Evolutionary conservation across 2,329 filamentous ascomycete genomes (phyloP), one percentile per base, ranked within the genome.

Genomic region (Aureobasidium sp.): DNA sequence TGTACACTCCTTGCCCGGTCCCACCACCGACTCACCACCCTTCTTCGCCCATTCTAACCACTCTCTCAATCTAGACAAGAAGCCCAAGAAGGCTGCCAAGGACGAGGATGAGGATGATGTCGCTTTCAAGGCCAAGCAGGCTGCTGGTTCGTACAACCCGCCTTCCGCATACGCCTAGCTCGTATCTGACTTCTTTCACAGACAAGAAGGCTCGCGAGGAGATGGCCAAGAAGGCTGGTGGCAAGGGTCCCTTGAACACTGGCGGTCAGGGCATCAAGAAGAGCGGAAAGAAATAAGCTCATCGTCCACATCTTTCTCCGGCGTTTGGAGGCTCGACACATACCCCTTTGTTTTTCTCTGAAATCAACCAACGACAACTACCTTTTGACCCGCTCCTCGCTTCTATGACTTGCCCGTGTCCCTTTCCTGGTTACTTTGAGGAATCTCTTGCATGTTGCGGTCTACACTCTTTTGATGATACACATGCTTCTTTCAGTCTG

Each of bases 201-300:
- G 79, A 81, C 69, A 80, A 81, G 75, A 94, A 96, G 79, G 78
- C 90, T 27, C 67, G 70, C 89, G 90, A 92, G 69, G 88, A 90
- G 73, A 91, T 92, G 82, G 89, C 88, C 49, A 88, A 86, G 77
- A 93, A 95, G 79, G 78, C 89, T 49, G 87, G 88, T 71, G 89
- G 89, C 76, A 96, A 95, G 80, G 93, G 93, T 3, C 92, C 93
- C 41, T 75, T 97, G 74, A 92, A 91, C 79, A 88, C 86, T 36
- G 91, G 91, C 37, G 77, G 82, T 53, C 90, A 95, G 78, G 91
- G 91, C 66, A 96, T 97, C 81, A 97, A 97, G 87, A 97, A 96
- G 85, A 94, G 89, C 65, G 92, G 91, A 77, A 96, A 97, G 89
- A 96, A 97, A 87, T 96, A 83, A 67, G 14, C 37, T 31, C 34